Evolutionary conservation across 148 eudicot species (phyloP).

Genomic region (Rhododendron ferrugineum): DNA sequence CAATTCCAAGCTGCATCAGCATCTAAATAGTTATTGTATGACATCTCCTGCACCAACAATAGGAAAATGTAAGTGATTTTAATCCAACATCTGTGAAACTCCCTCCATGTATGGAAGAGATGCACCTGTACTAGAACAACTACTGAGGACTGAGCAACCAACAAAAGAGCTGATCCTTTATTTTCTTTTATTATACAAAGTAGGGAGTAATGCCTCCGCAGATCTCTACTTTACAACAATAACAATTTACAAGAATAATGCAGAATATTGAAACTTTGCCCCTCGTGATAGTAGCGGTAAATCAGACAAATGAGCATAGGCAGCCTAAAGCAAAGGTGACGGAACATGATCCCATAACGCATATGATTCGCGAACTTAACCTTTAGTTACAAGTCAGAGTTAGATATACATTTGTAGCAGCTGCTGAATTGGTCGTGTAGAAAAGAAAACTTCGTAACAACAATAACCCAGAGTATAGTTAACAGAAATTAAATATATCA

Average conservation of each 20-base stretch:
- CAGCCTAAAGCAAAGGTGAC: not conserved
- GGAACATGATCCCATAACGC: not conserved
- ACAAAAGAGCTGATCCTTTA: not conserved
- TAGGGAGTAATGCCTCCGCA: not conserved
- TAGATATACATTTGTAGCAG: too few species aligned
- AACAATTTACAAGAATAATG: not conserved
- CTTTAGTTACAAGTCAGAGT: too few species aligned
- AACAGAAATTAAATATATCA: too few species aligned
- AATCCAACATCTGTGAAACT: too few species aligned
- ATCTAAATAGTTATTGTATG: slow-evolving; percentile 94
- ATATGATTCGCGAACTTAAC: not conserved
- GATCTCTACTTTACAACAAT: not conserved
- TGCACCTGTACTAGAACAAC: not conserved
- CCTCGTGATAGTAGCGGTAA: not conserved
- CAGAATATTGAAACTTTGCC: not conserved
- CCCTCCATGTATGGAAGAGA: too few species aligned
- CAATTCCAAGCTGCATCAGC: slow-evolving; percentile 99
- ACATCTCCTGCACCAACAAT: slow-evolving; percentile 77
- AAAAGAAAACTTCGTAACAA: too few species aligned
- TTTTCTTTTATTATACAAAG: not conserved
- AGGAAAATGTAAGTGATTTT: not conserved
- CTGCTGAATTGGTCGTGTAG: too few species aligned
- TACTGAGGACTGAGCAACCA: not conserved
- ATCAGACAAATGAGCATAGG: not conserved
- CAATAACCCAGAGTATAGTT: too few species aligned